Base-by-base conservation (phyloP, 1,284 basidiomycete genomes). In the Mycosarcoma mackinlayi region DNA sequence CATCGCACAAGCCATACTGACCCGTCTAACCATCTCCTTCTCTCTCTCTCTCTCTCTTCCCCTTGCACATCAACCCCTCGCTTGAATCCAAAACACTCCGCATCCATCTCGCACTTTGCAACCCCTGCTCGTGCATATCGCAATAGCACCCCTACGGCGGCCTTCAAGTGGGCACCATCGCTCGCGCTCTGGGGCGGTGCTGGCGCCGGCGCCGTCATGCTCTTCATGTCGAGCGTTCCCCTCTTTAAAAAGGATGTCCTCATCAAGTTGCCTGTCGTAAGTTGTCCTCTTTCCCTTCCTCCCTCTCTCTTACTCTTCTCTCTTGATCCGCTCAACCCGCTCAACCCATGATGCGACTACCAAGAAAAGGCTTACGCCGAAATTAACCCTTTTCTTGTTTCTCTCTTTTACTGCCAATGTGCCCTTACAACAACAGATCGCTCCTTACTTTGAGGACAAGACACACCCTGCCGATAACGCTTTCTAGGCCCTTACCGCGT, bases 221-320 rank as follows among this genome's bases (percentile, higher is more conserved):
- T 79, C 38, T 78, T 79, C 64, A 60, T 77, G 68, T 68, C 64
- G 42, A 53, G 42, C 39, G 76, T 79, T 3, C 77, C 77, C 34
- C n/a, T 77, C 48, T 78, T 78, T 70, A 73, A 79, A 55, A 62
- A 58, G 37, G 77, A 79, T 37, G 67, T 79, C 25, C 63, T 79
- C 40, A 51, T 68, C 58, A 78, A 79, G 61, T 42, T 79, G 14
- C 77, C 77, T 13, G 46, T 74, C 46, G 70, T 78, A 52, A 53
- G 66, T 63, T 31, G 10, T 30, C 31, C 28, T 18, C 25, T 21
- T 30, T 9, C 30, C 5, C 7, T 11, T 9, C 23, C 24, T 28
- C 28, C n/a, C n/a, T 21, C 24, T 13, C 25, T 27, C 27, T 23
- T 18, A 19, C 25, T 37, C 13, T 24, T 25, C 7, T 25, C 21